phyloP scores from a whole-genome alignment of 768 basidiomycete genomes.

The Imleria badia region DNA sequence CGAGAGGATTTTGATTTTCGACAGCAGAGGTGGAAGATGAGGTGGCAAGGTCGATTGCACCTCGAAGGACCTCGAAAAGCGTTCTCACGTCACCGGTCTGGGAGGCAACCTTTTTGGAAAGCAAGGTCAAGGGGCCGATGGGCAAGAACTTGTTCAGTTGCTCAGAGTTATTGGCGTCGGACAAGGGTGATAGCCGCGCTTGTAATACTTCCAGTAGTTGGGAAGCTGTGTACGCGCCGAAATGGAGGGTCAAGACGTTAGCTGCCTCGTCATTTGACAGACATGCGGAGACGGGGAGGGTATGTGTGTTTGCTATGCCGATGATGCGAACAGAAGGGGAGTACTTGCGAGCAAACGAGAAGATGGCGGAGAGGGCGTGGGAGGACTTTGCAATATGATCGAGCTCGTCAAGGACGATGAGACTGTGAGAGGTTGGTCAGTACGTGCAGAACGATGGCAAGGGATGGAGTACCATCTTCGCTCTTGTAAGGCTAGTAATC shows the following conservation, averaged over 20 bases:
- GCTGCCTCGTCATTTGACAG: slow-evolving; percentile 37
- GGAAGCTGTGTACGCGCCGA: slow-evolving; percentile 71
- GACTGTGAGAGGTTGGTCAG: slow-evolving; percentile 39
- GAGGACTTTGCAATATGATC: slow-evolving; percentile 73
- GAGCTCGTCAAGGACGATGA: slow-evolving; percentile 83
- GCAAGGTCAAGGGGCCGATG: slow-evolving; percentile 58
- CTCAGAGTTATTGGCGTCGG: slow-evolving; percentile 31
- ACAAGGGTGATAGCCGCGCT: slow-evolving; percentile 57
- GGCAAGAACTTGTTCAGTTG: slow-evolving; percentile 59
- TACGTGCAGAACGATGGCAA: slow-evolving; percentile 7
- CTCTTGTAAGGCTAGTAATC: slow-evolving; percentile 40
- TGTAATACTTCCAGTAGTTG: slow-evolving; percentile 71
- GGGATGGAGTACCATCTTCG: slow-evolving; percentile 49
- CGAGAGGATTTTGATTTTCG: slow-evolving; percentile 31
- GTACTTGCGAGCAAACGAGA: slow-evolving; percentile 61
- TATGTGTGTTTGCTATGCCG: slow-evolving; percentile 89
- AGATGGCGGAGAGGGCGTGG: slow-evolving; percentile 59
- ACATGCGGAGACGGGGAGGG: slow-evolving; percentile 59
- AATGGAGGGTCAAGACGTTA: slow-evolving; percentile 67
- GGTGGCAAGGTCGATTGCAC: slow-evolving; percentile 73
- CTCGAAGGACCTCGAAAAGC: slow-evolving; percentile 76
- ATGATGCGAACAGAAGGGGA: slow-evolving; percentile 62
- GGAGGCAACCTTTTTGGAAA: slow-evolving; percentile 79
- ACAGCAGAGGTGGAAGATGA: slow-evolving; percentile 20
- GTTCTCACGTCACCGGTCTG: slow-evolving; percentile 82